These are phyloP conservation scores for Afroboletus lepidellus DNA, from an alignment of 1,284 basidiomycete species.

Conservation along the genomic window DNA sequence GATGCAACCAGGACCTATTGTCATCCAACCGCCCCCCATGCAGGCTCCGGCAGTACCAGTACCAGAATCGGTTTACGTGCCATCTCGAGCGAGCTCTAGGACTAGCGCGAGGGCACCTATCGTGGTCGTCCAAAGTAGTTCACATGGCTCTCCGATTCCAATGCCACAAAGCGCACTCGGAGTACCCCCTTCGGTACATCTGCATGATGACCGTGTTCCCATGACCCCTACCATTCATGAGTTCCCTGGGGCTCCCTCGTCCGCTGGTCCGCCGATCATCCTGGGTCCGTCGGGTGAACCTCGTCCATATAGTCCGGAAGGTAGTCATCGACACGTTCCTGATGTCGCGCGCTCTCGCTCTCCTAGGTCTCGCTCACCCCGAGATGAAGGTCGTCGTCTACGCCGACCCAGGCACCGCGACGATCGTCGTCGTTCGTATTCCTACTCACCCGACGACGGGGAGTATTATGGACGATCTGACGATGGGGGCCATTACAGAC, in stretches of 20 bases:
- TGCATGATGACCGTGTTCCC: conserved; percentile 10
- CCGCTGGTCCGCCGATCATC: conserved; percentile 6
- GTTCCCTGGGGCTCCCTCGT: conserved; percentile 7
- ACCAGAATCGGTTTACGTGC: conserved; percentile 5
- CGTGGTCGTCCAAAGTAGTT: conserved; percentile 17
- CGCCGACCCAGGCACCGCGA: conserved; percentile 2
- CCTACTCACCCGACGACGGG: conserved; percentile 22
- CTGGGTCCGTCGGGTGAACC: conserved; percentile 8
- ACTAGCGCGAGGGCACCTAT: conserved; percentile 13
- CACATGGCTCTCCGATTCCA: conserved; percentile 7
- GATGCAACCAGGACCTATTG: conserved; percentile 6
- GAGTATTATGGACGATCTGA: conserved; percentile 9
- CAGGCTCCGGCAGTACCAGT: conserved; percentile 2
- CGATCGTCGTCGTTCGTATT: conserved; percentile 14
- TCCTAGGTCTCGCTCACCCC: conserved; percentile 8
- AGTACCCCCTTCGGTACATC: conserved; percentile 12
- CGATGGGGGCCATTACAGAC: conserved; percentile 1
- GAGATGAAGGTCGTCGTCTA: conserved; percentile 9
- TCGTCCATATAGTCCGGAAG: conserved; percentile 9
- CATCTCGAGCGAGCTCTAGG: conserved; percentile 21
- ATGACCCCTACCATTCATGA: conserved; percentile 24
- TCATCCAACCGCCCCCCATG: conserved; percentile 23
- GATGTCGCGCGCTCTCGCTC: conserved; percentile 18
- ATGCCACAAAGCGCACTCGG: conserved; percentile 12
- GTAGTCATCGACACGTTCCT: neutral